These are phyloP conservation scores for Claviceps quebecensis DNA, from an alignment of 2,329 filamentous ascomycete genomes.

Conservation along the genomic window DNA sequence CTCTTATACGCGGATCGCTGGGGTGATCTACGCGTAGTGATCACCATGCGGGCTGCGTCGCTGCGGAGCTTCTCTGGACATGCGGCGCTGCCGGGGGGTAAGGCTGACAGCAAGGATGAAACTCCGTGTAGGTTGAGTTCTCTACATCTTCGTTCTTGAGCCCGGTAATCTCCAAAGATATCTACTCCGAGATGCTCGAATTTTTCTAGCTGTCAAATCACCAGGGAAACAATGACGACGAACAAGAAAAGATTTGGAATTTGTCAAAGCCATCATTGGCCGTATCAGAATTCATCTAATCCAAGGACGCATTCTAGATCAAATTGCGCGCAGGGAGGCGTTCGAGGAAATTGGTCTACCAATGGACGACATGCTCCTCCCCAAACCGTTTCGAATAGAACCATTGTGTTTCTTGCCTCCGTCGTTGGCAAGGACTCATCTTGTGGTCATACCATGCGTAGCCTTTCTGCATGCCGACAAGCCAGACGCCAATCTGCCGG, in stretches of 20 bases:
- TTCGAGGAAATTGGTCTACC: slow-evolving; percentile 89
- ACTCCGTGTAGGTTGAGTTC: slow-evolving; percentile 39
- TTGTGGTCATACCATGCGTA: slow-evolving; percentile 63
- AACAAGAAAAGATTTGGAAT: too few relatives aligned
- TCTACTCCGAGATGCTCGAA: too few relatives aligned
- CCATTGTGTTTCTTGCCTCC: slow-evolving; percentile 75
- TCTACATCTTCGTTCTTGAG: not conserved
- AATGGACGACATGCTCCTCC: slow-evolving; percentile 51
- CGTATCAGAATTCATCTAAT: not conserved
- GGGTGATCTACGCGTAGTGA: slow-evolving; percentile 62
- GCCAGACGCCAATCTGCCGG: slow-evolving; percentile 17
- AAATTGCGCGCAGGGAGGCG: slow-evolving; percentile 80
- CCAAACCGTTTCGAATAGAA: slow-evolving; percentile 69
- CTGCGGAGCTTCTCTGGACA: slow-evolving; percentile 65
- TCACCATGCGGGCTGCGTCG: slow-evolving; percentile 52
- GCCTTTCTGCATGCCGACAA: slow-evolving; percentile 56
- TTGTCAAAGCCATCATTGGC: too few relatives aligned
- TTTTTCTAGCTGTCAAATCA: too few relatives aligned
- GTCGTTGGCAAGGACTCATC: slow-evolving; percentile 57
- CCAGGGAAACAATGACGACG: too few relatives aligned
- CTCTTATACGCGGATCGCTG: slow-evolving; percentile 73
- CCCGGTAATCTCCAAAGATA: too few relatives aligned
- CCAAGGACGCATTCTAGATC: slow-evolving; percentile 29
- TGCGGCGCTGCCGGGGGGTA: slow-evolving; percentile 74
- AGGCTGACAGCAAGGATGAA: slow-evolving; percentile 43